phyloP scores from a whole-genome alignment of 106 monocot genomes.

The Posidonia australis region DNA sequence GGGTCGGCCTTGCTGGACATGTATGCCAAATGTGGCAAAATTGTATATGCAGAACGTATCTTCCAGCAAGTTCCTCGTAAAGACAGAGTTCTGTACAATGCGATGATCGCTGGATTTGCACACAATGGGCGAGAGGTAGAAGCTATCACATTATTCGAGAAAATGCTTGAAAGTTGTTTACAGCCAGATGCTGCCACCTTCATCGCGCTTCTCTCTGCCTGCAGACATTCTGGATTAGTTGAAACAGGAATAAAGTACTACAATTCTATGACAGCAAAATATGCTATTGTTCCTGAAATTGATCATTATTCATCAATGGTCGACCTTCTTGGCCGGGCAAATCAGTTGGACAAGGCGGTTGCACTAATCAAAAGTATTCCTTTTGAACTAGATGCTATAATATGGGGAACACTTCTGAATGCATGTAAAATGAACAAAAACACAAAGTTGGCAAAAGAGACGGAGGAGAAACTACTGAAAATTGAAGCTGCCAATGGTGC shows the following conservation, averaged over 20 bases:
- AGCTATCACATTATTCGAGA: slow-evolving; percentile 12
- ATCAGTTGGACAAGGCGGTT: slow-evolving; percentile 9
- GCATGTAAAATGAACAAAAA: slow-evolving; percentile 9
- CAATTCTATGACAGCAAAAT: slow-evolving; percentile 6
- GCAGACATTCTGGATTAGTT: slow-evolving; percentile 18
- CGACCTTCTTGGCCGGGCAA: slow-evolving; percentile 18
- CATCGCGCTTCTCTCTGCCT: slow-evolving; percentile 21
- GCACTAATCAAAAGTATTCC: slow-evolving; percentile 10
- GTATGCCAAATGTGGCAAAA: slow-evolving; percentile 23
- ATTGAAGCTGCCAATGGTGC: background rate
- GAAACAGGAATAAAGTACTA: slow-evolving; percentile 13
- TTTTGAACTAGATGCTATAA: slow-evolving; percentile 11
- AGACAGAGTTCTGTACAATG: slow-evolving; percentile 16
- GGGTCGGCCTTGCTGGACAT: slow-evolving; percentile 12
- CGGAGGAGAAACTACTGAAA: slow-evolving; percentile 9
- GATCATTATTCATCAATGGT: slow-evolving; percentile 24
- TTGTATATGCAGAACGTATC: slow-evolving; percentile 4
- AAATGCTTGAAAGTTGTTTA: background rate
- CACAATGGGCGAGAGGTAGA: slow-evolving; percentile 11
- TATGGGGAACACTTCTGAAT: slow-evolving; percentile 18
- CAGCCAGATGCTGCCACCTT: slow-evolving; percentile 14
- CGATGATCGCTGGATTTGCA: slow-evolving; percentile 19
- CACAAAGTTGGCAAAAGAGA: slow-evolving; percentile 7
- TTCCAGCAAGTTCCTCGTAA: slow-evolving; percentile 1
- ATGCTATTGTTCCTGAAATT: slow-evolving; percentile 10